phyloP scores from a whole-genome alignment of 768 basidiomycete species.

The Leccinum arenicola region DNA sequence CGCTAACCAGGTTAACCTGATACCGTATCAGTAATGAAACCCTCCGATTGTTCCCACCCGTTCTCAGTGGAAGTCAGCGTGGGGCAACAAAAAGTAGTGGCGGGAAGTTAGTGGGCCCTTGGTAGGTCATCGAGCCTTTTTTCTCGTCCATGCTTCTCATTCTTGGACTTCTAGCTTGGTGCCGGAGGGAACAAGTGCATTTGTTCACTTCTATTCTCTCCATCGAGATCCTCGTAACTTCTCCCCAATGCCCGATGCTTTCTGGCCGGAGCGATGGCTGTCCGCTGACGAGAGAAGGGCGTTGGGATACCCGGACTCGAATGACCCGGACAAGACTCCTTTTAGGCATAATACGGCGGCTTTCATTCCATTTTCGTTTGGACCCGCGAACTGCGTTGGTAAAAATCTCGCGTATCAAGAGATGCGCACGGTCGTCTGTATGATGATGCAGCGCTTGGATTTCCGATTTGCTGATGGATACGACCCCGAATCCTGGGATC shows the following conservation, averaged over 20 bases:
- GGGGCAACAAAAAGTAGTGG: slow-evolving; percentile 34
- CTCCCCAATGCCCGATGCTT: slow-evolving; percentile 41
- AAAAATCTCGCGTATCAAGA: slow-evolving; percentile 43
- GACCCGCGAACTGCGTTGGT: slow-evolving; percentile 45
- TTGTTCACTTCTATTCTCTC: slow-evolving; percentile 41
- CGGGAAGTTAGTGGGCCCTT: slow-evolving; percentile 38
- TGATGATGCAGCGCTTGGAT: slow-evolving; percentile 40
- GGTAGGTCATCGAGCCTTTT: slow-evolving; percentile 30
- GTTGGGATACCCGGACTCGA: slow-evolving; percentile 25
- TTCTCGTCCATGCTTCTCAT: slow-evolving; percentile 11
- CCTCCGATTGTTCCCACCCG: slow-evolving; percentile 47
- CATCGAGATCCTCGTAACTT: slow-evolving; percentile 49
- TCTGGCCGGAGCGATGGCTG: slow-evolving; percentile 47
- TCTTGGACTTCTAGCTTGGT: slow-evolving; percentile 33
- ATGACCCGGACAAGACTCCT: slow-evolving; percentile 25
- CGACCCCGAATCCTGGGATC: slow-evolving; percentile 32
- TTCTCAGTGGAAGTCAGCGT: slow-evolving; percentile 48
- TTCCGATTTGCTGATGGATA: slow-evolving; percentile 39
- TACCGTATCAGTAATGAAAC: slow-evolving; percentile 43
- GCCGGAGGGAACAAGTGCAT: slow-evolving; percentile 43
- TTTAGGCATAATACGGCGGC: slow-evolving; percentile 35
- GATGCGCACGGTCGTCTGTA: slow-evolving; percentile 38
- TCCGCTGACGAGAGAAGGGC: slow-evolving; percentile 24
- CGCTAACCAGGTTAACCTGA: slow-evolving; percentile 8
- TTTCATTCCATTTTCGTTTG: slow-evolving; percentile 46